Evolutionary conservation across 768 basidiomycete species (phyloP).

Genomic region (Trametes meyenii): DNA sequence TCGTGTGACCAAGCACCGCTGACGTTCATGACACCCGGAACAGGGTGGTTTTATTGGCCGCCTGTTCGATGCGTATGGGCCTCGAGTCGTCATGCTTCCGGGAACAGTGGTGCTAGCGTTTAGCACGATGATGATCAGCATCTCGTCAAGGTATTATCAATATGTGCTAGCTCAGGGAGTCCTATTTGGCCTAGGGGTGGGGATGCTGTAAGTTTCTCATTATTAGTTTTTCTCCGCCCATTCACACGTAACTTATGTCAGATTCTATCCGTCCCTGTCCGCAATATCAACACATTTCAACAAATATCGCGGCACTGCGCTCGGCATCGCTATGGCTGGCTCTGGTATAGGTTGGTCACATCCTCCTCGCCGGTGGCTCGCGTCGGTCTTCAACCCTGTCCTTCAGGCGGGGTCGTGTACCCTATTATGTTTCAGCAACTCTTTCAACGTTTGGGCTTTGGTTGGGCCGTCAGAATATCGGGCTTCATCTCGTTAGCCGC

Average conservation of each 20-base stretch:
- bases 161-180: conserved; percentile 65
- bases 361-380: background rate
- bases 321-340: conserved; percentile 71
- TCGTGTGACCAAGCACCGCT: background rate
- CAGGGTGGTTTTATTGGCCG: conserved; percentile 66
- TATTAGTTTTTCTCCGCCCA: background rate
- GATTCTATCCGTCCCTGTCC: conserved; percentile 70
- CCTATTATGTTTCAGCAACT: conserved; percentile 64
- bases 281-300: conserved; percentile 68
- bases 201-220: conserved; percentile 54
- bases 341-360: conserved; percentile 53
- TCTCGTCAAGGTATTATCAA: conserved; percentile 58
- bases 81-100: conserved; percentile 49
- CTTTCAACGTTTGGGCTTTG: conserved; percentile 58
- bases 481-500: conserved; percentile 50
- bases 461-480: conserved; percentile 62
- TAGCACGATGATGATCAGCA: conserved; percentile 60
- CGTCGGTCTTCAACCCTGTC: background rate
- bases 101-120: conserved; percentile 53
- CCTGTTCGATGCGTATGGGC: conserved; percentile 63
- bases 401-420: conserved; percentile 63
- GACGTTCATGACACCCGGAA: background rate
- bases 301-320: conserved; percentile 66
- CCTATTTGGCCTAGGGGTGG: conserved; percentile 64
- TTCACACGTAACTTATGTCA: conserved; percentile 29